Evolutionary conservation across 169 alveolate species (phyloP), one percentile per base, ranked within the genome.

Genomic region (Babesia divergens): DNA sequence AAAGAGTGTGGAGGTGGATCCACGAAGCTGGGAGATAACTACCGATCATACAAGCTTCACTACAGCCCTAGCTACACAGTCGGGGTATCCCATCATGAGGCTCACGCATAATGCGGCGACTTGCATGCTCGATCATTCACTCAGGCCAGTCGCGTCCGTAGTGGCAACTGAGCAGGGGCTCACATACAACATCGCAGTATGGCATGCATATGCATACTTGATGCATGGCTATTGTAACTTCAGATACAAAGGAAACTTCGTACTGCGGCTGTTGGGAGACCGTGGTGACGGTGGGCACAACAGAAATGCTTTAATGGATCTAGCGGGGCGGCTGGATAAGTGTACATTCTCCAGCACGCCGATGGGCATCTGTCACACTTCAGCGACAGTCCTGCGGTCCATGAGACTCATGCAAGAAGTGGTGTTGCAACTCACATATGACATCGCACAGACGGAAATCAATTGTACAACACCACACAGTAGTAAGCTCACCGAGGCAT

Each of bases 351-450:
- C 26, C 14, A 6, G 22, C 16, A 32, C 66, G 18, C 50, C 29
- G 37, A 55, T 5, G 20, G 18, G 3, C 35, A 6, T 9, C 11
- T 9, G 18, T 9, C 46, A 53, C 16, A 31, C 20, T 29, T 24
- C 3, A 28, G 26, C 31, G n/a, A 26, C 72, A 9, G 59, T 46
- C 42, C 47, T 62, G 32, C 42, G 72, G 7, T 9, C 72, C 16
- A 24, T 62, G 42, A 42, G 72, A 35, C 72, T 62, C 1, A 2
- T 62, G 60, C 60, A 62, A 3, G 72, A 62, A 49, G 49, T 43
- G 0, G 50, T 62, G 1, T 18, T 52, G 3, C 53, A 47, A 29
- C 20, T 62, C 50, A 6, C 44, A 6, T 11, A 35, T 22, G 71
- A 60, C 11, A 3, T 26, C 7, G 4, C 20, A 1, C 18, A 35